phyloP scores from a whole-genome alignment of 148 eudicot genomes.

The Amaranthus hypochondriacus region DNA sequence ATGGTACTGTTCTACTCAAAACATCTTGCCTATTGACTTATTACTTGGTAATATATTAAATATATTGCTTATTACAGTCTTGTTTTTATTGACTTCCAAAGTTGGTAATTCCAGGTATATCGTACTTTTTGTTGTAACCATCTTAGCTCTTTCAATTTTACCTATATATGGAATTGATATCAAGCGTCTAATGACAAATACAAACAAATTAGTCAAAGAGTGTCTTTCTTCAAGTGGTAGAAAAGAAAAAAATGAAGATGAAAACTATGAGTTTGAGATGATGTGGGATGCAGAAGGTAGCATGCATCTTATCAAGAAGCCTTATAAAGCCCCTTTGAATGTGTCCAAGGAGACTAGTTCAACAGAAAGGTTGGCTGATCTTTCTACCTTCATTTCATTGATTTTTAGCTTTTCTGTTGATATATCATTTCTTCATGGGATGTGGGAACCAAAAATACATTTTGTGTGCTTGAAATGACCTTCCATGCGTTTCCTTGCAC shows the following conservation, averaged over 20 bases:
- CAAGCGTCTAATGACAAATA: conserved; percentile 24
- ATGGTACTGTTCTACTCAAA: conserved; percentile 40
- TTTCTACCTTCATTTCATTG: background rate
- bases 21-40: background rate
- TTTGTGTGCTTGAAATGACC: background rate
- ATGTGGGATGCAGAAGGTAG: conserved; percentile 97
- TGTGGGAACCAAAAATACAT: background rate
- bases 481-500: background rate
- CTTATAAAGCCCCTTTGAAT: conserved; percentile 29
- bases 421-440: background rate
- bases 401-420: background rate
- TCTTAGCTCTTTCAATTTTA: conserved; percentile 54
- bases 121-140: conserved; percentile 58
- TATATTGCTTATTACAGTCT: background rate
- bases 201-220: conserved; percentile 28
- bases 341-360: conserved; percentile 41
- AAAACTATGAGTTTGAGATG: conserved; percentile 77
- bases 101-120: conserved; percentile 59
- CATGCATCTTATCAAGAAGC: conserved; percentile 82
- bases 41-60: background rate
- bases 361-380: conserved; percentile 50
- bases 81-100: conserved; percentile 20
- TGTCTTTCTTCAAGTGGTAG: conserved; percentile 27
- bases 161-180: conserved; percentile 62
- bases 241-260: conserved; percentile 91